Evolutionary conservation across 2,329 filamentous ascomycete genomes (phyloP).

Genomic region (Xylaria sp.): DNA sequence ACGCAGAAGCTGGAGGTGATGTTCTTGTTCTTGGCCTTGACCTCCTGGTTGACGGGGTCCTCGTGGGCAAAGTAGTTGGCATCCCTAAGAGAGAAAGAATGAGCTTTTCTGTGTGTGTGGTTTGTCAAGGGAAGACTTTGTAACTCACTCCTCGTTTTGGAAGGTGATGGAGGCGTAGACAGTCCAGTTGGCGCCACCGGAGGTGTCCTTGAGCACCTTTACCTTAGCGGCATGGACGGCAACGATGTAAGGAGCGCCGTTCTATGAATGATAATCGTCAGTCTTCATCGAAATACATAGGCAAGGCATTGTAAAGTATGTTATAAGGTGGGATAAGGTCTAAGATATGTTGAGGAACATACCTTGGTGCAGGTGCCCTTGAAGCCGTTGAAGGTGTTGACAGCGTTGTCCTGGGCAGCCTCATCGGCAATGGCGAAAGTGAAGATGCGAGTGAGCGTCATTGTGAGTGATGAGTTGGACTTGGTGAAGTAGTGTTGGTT

Average conservation of each 20-base stretch:
- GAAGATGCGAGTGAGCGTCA: conserved; percentile 38
- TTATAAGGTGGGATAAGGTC: neutral
- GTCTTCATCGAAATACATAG: neutral
- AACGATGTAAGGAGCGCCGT: conserved; percentile 35
- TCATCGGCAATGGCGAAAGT: conserved; percentile 35
- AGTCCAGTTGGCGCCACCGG: conserved; percentile 22
- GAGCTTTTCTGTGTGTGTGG: neutral
- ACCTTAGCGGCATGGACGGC: conserved; percentile 31
- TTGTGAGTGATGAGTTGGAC: conserved; percentile 22
- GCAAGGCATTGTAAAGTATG: neutral
- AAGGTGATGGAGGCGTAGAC: conserved; percentile 37
- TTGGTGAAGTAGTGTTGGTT: conserved; percentile 8
- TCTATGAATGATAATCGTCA: conserved; percentile 24
- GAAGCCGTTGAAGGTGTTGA: conserved; percentile 36
- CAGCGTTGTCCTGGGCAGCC: conserved; percentile 30
- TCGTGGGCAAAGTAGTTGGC: conserved; percentile 36
- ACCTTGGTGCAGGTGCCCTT: conserved; percentile 34
- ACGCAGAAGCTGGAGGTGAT: conserved; percentile 23
- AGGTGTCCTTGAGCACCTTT: conserved; percentile 35
- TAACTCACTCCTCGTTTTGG: conserved; percentile 33
- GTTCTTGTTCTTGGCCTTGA: conserved; percentile 32
- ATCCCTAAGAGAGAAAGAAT: conserved; percentile 24
- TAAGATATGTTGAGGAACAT: conserved; percentile 1
- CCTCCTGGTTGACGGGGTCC: conserved; percentile 35
- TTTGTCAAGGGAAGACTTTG: neutral